These are phyloP conservation scores for Sordariomycetes sp. DNA, from an alignment of 2,329 filamentous ascomycete species.

Conservation along the genomic window DNA sequence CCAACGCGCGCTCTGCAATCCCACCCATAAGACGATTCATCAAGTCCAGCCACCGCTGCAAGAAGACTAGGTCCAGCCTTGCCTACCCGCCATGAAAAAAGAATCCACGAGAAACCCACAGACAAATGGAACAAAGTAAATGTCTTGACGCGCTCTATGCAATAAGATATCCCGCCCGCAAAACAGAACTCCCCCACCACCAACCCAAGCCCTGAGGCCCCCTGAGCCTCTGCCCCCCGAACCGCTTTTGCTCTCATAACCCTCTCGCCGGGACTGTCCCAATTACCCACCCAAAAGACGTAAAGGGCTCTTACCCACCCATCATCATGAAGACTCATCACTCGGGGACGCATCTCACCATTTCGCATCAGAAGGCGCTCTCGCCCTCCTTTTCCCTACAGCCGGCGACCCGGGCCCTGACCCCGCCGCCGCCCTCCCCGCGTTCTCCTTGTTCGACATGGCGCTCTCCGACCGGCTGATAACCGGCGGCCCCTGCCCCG, in stretches of 20 bases:
- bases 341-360: neutral
- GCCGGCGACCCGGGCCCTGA: slow-evolving; percentile 4
- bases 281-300: neutral
- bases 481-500: slow-evolving; percentile 10
- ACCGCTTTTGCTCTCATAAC: neutral
- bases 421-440: slow-evolving; percentile 6
- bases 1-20: no score
- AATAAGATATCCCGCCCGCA: neutral
- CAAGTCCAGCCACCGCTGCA: no score
- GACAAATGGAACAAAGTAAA: neutral
- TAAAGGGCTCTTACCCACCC: neutral
- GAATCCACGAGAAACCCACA: neutral
- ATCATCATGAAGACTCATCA: no score
- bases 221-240: neutral
- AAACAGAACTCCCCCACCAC: neutral
- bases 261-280: neutral
- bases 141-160: neutral
- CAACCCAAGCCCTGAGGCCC: neutral
- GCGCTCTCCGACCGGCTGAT: slow-evolving; percentile 24
- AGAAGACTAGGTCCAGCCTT: no score
- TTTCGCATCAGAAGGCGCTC: slow-evolving; percentile 4
- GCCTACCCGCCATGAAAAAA: no score
- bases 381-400: slow-evolving; percentile 2
- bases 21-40: no score
- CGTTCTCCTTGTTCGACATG: slow-evolving; percentile 27